phyloP scores from a whole-genome alignment of 225 moss, liverwort and hornwort species.

The Marchantia polymorpha region DNA sequence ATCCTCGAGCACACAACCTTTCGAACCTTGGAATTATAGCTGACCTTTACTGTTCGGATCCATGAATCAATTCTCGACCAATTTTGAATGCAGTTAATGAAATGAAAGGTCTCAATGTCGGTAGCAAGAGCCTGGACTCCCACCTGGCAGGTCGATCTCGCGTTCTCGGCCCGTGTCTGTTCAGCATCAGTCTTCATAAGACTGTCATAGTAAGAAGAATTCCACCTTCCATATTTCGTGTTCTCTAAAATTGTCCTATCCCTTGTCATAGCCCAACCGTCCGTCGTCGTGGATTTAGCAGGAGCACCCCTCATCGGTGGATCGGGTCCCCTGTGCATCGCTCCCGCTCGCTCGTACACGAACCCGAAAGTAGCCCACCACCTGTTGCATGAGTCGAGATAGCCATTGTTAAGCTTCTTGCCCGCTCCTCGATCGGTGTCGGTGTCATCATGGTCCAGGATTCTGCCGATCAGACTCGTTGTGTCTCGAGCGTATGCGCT shows the following conservation, averaged over 20 bases:
- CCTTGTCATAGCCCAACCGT: background rate
- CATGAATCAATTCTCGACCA: too few relatives aligned
- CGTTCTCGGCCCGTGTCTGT: constrained; percentile 26
- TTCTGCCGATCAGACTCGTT: constrained; percentile 14
- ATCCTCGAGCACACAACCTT: too few relatives aligned
- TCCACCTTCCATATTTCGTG: background rate
- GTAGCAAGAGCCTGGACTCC: background rate
- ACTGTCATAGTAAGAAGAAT: constrained; percentile 15
- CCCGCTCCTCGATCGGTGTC: constrained; percentile 49
- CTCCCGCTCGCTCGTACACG: constrained; percentile 70
- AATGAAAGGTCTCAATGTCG: too few relatives aligned
- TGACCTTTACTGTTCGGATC: too few relatives aligned
- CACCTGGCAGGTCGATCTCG: constrained; percentile 25
- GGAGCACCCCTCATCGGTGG: constrained; percentile 45
- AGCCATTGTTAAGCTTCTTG: constrained; percentile 66
- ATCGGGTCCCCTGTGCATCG: constrained; percentile 65
- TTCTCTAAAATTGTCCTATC: background rate
- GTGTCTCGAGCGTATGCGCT: constrained; percentile 41
- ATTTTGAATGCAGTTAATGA: too few relatives aligned
- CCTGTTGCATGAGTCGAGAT: constrained; percentile 60
- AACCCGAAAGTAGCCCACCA: constrained; percentile 65
- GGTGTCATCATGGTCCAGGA: constrained; percentile 63
- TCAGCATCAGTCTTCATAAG: constrained; percentile 8
- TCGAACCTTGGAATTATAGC: too few relatives aligned
- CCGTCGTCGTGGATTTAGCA: background rate